Conservation (phyloP, 2,329 filamentous ascomycete genomes). For the Teratosphaeria nubilosa region DNA sequence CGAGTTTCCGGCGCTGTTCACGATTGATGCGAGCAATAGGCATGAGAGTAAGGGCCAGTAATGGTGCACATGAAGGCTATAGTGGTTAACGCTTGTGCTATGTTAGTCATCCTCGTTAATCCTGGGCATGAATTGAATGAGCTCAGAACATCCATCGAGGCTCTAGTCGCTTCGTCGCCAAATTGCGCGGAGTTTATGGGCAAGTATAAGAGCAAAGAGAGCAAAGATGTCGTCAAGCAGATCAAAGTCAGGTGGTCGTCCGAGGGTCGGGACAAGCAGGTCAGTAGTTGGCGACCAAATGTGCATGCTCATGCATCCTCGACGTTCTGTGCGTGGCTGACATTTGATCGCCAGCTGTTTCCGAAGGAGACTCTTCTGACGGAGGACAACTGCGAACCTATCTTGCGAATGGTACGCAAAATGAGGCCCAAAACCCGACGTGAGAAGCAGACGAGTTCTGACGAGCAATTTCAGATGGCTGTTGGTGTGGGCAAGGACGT, state of each 20-base stretch:
- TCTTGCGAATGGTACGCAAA: slow-evolving; percentile 10
- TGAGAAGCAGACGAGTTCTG: slow-evolving; percentile 8
- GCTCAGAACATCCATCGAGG: slow-evolving; percentile 13
- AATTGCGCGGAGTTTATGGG: slow-evolving; percentile 27
- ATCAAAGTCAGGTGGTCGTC: slow-evolving; percentile 26
- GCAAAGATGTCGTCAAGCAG: slow-evolving; percentile 19
- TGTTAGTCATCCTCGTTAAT: slow-evolving; percentile 19
- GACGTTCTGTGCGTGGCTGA: not conserved
- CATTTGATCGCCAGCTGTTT: slow-evolving; percentile 13
- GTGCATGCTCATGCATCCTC: not conserved
- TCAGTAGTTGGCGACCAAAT: not conserved
- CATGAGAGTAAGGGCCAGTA: slow-evolving; percentile 20
- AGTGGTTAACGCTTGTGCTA: slow-evolving; percentile 1
- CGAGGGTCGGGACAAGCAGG: slow-evolving; percentile 22
- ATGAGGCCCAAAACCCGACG: not conserved
- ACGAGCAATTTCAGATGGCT: slow-evolving; percentile 9
- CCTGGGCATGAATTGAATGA: slow-evolving; percentile 15
- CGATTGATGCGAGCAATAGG: slow-evolving; percentile 22
- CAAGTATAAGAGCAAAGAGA: slow-evolving; percentile 26
- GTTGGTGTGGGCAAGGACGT: slow-evolving; percentile 25
- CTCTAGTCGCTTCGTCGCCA: slow-evolving; percentile 15
- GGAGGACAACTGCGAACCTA: slow-evolving; percentile 24
- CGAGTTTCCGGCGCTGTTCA: slow-evolving; percentile 28
- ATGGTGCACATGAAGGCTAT: not conserved
- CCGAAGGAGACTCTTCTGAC: slow-evolving; percentile 26